Conservation (phyloP, 495 filamentous ascomycete genomes). For the Pyrenula aspistea region DNA sequence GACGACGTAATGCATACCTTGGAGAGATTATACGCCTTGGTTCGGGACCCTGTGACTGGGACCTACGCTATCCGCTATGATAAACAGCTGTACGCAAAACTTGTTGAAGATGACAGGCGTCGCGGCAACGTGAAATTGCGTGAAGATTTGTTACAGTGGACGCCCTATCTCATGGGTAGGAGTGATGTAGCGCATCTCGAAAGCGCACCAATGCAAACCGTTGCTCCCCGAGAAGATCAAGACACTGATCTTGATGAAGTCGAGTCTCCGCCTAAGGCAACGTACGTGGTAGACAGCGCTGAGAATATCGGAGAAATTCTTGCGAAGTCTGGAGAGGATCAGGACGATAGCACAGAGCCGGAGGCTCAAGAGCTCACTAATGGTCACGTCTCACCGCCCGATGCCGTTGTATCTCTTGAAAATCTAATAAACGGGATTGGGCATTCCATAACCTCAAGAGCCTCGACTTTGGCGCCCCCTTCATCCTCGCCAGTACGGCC, state of each 20-base stretch:
- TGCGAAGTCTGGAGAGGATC: conserved; percentile 17
- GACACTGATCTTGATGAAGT: conserved; percentile 51
- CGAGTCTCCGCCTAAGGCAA: conserved; percentile 22
- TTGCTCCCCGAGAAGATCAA: conserved; percentile 64
- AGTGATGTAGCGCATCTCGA: conserved; percentile 77
- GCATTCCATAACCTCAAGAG: not conserved
- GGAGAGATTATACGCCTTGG: conserved; percentile 76
- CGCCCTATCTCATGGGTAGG: conserved; percentile 92
- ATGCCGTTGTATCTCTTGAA: not conserved
- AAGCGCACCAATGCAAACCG: conserved; percentile 69
- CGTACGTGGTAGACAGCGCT: conserved; percentile 18
- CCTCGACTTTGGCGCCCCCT: not conserved
- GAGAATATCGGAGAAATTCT: conserved; percentile 10
- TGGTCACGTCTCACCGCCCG: not conserved
- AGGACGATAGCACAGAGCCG: conserved; percentile 15
- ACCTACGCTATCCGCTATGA: conserved; percentile 83
- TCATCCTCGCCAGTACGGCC: not conserved
- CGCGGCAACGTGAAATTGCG: conserved; percentile 83
- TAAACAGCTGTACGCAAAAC: conserved; percentile 65
- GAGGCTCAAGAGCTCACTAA: conserved; percentile 2
- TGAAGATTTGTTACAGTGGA: conserved; percentile 76
- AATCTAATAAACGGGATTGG: not conserved
- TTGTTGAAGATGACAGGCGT: conserved; percentile 72
- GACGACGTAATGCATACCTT: conserved; percentile 92
- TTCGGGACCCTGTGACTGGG: conserved; percentile 79